Base-by-base conservation (phyloP, 2,329 filamentous ascomycete species). In the Aaosphaeria pasadenensis region DNA sequence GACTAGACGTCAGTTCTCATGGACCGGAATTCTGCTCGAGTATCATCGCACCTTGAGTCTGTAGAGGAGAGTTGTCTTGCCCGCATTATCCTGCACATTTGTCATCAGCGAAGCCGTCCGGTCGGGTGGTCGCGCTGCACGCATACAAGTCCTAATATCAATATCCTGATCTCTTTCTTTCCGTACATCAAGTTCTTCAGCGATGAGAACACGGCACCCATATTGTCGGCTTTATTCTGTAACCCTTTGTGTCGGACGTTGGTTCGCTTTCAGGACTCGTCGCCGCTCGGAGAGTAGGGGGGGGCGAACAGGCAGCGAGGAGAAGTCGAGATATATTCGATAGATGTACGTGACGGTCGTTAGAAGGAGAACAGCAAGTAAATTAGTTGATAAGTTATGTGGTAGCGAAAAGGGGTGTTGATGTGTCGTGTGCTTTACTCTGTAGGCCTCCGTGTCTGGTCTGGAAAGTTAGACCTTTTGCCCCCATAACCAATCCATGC, bases 161-260 rank as follows among this genome's bases (percentile, higher is more conserved):
- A 75, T 75, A 99, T 99, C 62, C 94, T 81, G 57, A 96, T 96
- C 77, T 99, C 94, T 77, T 97, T 99, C 80, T 97, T 97, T 39
- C 88, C 77, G 86, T 88, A 97, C 53, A 69, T 60, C 33, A 67
- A 46, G 43, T 56, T 53, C 46, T 53, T 52, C 7, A 69, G 62
- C 30, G 60, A 65, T 17, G 65, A 69, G 36, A 66, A 42, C 39
- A 62, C 65, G 40, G 59, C 61, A 17, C 65, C 65, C 65, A 69
- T 69, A 31, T 31, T 65, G 61, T 5, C 44, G 9, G 3, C 29
- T 40, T 17, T 45, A 44, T 24, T 24, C 17, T 36, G 13, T 36
- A 9, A 11, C 13, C 13, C 9, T 36, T 13, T 36, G 33, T 36
- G 33, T 36, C 33, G 33, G 33, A 36, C 33, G 17, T 24, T 24